A percentile compares a stretch with the other conserved stretches of the same genome.
phyloP scores from a whole-genome alignment of 2,329 filamentous ascomycete species.

The Thyridium curvatum region DNA sequence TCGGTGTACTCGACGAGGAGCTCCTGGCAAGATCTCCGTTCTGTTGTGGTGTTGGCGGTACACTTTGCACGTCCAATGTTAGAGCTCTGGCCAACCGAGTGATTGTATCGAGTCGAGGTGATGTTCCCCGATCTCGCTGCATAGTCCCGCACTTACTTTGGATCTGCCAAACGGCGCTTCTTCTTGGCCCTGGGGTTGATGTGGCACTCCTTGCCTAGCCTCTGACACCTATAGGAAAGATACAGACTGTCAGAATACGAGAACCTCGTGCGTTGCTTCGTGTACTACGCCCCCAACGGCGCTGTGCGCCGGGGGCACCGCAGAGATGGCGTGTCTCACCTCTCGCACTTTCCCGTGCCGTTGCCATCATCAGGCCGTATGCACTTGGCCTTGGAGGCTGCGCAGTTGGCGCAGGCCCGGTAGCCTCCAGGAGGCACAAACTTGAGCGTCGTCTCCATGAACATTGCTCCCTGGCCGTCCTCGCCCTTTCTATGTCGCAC shows the following conservation, averaged over 20 bases:
- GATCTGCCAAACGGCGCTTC: background rate
- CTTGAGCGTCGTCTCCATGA: slow-evolving; percentile 6
- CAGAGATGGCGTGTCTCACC: background rate
- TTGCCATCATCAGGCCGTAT: slow-evolving; percentile 10
- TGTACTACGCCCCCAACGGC: too few relatives aligned
- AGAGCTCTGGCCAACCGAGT: too few relatives aligned
- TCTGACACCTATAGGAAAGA: background rate
- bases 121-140: too few relatives aligned
- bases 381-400: slow-evolving; percentile 15
- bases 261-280: background rate
- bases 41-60: too few relatives aligned
- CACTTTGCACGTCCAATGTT: too few relatives aligned
- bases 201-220: slow-evolving; percentile 3
- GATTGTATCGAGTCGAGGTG: too few relatives aligned
- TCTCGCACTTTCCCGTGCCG: background rate
- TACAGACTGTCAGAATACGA: background rate
- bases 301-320: too few relatives aligned
- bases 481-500: background rate
- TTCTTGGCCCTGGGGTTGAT: background rate
- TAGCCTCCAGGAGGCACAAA: slow-evolving; percentile 16
- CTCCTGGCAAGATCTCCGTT: too few relatives aligned
- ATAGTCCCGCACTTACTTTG: background rate
- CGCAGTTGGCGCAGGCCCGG: slow-evolving; percentile 15
- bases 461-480: too few relatives aligned
- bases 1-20: too few relatives aligned